phyloP scores from a whole-genome alignment of 2,329 filamentous ascomycete genomes.

The Tolypocladium amazonense region DNA sequence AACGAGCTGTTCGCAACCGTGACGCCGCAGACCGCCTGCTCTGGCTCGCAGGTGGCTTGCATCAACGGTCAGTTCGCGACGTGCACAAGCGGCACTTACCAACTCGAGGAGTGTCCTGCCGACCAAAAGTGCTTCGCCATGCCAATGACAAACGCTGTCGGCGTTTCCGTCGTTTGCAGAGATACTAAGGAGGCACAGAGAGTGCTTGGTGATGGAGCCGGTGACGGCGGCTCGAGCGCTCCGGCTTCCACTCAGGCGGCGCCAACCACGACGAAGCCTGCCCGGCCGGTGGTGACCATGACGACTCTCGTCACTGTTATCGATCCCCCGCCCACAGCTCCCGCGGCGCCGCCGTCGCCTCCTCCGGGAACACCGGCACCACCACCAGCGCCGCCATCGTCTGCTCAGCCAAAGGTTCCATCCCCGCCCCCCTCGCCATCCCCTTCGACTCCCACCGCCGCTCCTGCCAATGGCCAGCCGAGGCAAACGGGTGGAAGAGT shows the following conservation, averaged over 20 bases:
- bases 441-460: background rate
- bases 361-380: constrained; percentile 3
- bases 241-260: background rate
- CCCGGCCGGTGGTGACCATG: constrained; percentile 15
- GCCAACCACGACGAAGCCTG: constrained; percentile 4
- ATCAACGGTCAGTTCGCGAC: constrained; percentile 36
- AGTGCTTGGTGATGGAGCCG: constrained; percentile 26
- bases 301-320: constrained; percentile 19
- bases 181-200: constrained; percentile 26
- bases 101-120: constrained; percentile 24
- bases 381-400: constrained; percentile 3
- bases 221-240: background rate
- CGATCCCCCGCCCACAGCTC: constrained; percentile 5
- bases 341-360: background rate
- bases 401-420: background rate
- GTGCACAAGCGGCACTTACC: constrained; percentile 34
- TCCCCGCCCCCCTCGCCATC: background rate
- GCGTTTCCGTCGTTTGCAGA: constrained; percentile 39
- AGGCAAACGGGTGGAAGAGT: constrained; percentile 3
- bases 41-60: constrained; percentile 37
- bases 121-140: constrained; percentile 39
- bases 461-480: background rate
- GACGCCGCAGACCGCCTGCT: constrained; percentile 35
- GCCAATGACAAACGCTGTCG: constrained; percentile 37
- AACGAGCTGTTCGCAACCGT: constrained; percentile 37